Evolutionary conservation across 2,329 filamentous ascomycete species (phyloP).

Genomic region (Amesomyces nigricolor): DNA sequence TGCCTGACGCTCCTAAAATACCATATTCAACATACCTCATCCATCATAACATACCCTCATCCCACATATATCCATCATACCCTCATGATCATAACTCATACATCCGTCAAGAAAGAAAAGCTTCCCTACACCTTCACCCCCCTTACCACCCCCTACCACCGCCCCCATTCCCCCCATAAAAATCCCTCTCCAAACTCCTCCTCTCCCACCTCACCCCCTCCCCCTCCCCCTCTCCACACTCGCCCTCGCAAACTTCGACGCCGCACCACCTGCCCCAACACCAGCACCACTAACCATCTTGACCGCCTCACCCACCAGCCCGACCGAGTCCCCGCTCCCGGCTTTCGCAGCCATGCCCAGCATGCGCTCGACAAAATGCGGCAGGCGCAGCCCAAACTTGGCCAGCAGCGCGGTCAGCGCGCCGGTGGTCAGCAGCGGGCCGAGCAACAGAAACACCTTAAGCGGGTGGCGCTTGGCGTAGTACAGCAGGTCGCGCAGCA

Average conservation of each 20-base stretch:
- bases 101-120: too few species aligned
- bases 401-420: constrained; percentile 71
- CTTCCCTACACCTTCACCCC: constrained; percentile 1
- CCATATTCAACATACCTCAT: neutral
- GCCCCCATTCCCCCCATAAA: neutral
- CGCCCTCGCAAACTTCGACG: constrained; percentile 8
- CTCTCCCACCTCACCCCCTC: constrained; percentile 37
- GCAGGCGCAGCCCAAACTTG: constrained; percentile 73
- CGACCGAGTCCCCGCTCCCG: constrained; percentile 42
- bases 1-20: too few species aligned
- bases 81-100: too few species aligned
- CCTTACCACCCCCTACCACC: constrained; percentile 4
- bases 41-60: constrained; percentile 6
- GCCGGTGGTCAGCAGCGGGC: constrained; percentile 82
- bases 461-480: constrained; percentile 79
- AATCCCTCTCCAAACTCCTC: constrained; percentile 11
- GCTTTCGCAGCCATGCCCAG: constrained; percentile 49
- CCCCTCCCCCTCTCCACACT: constrained; percentile 18
- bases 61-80: too few species aligned
- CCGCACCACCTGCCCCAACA: constrained; percentile 20
- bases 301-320: constrained; percentile 51
- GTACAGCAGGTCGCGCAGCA: constrained; percentile 73
- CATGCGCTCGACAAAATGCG: constrained; percentile 55
- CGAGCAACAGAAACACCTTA: constrained; percentile 82
- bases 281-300: constrained; percentile 40